Evolutionary conservation across 1,139 yeast species (phyloP), one percentile per base, ranked within the genome.

Genomic region (Yamadazyma epiphylla): DNA sequence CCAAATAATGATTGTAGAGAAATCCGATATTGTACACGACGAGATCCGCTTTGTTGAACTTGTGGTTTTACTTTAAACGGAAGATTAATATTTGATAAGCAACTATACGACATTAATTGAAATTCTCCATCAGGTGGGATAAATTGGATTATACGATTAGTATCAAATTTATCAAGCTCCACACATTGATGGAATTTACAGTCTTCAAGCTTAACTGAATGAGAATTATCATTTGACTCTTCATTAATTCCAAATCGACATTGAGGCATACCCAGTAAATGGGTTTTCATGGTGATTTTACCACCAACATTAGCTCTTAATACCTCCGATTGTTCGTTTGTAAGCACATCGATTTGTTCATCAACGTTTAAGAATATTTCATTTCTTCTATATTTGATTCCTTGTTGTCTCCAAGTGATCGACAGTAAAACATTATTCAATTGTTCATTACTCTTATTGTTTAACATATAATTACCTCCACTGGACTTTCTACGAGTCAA

Each of bases 91-190:
- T 79, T 77, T 45, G 77, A 63, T 11, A 49, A 39, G 55, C 68
- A 32, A 72, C 72, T 67, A 38, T 89, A 89, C 27, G 78, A 65
- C 94, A 91, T 82, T 35, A 91, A 70, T 52, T 88, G 95, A 53
- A 87, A 87, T 34, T 80, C 82, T 0, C 97, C 97, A 58, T 89
- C 97, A 1, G 97, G 96, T 7, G 96, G 96, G 20, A 84, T 80
- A 51, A 86, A 86, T 14, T 91, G 80, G 43, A 87, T 85, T 19
- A 84, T 78, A 34, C 88, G 70, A 47, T 83, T 89, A 39, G 74
- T 75, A 48, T 86, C 95, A 55, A 85, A 87, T 44, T 83, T 78
- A 45, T 84, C 78, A 37, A 87, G 64, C 39, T 94, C 74, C 15
- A 86, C 96, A 59, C 95, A 86, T 50, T 86, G 95, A 55, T 91